Base-by-base conservation (phyloP, 2,329 filamentous ascomycete species). In the Colletotrichum magnum region DNA sequence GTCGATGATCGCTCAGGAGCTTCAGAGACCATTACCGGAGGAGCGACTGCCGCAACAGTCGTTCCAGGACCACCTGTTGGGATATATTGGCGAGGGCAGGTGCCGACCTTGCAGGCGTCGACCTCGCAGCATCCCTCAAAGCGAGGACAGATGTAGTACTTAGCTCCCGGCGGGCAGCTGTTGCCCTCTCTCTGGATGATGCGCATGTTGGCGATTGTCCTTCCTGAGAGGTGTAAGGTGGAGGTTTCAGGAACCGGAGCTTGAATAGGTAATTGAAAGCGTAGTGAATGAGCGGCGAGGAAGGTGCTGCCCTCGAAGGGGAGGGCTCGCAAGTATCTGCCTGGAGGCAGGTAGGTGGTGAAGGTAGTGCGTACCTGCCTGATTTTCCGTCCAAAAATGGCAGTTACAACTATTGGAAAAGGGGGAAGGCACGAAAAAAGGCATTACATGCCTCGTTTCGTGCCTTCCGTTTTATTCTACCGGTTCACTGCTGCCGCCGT, bases 91-190 rank as follows among this genome's bases (percentile, higher is more conserved):
- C 58, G 47, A 51, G 79, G 79, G 65, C 82, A 84, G 6, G 64
- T 52, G 56, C 75, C 58, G 4, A 70, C 16, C 12, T 51, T 64
- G 73, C 86, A 88, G 16, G 85, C 80, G 68, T 86, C 74, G 15
- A 79, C 74, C 15, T 77, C 74, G 73, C 86, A 88, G 72, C 87
- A 88, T 18, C 84, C 85, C 3, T 58, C 39, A 28, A 65, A 71
- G 83, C 86, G 39, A 56, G 56, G 68, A 71, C 84, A 87, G 26
- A 69, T 58, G 71, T 83, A 86, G 70, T 77, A 85, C 36, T 58
- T 39, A 21, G 71, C 72, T 66, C 76, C 78, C 7, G 65, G 4
- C 6, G 75, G 69, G 56, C 83, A 84, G 56, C 59, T 56, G 13
- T 28, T 41, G 45, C 52, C 18, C 24, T 64, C 48, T 21, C 50